Base-by-base conservation (phyloP, 371 early-diverging fungal genomes). In the Dichotomocladium elegans region DNA sequence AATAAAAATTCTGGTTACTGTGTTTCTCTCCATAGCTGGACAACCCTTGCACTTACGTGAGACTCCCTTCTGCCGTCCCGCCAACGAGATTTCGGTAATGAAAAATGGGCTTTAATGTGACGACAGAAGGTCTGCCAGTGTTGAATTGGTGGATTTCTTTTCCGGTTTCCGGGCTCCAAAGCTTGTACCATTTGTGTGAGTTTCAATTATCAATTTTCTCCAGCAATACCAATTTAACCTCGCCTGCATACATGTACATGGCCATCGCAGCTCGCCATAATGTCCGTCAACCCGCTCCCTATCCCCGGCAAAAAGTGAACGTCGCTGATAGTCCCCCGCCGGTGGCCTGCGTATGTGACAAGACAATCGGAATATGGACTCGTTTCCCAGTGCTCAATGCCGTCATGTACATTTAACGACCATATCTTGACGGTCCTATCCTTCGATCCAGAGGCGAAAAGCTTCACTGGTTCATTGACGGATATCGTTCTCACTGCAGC, bases 371-470 rank as follows among this genome's bases (percentile, higher is more conserved):
- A 79, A 40, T 68, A 81, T 1, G 83, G 74, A 47, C 77, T 69
- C 0, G 60, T 69, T 30, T 75, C 74, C 58, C 80, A 79, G 29
- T 79, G 70, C 40, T 85, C 86, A 37, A 85, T 82, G 0, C 79
- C 79, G 15, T 74, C 68, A 52, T 82, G 82, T 1, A 81, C 75
- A 58, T 85, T 81, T 41, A 87, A 53, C 3, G 85, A 82, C 87
- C 87, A 87, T n/a, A 85, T 55, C 44, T 84, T 85, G 12, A 85
- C 83, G 0, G 82, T 85, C n/a, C 81, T 65, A 47, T 87, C 87
- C 25, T 72, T 64, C 10, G 85, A 84, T 6, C 85, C 87, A 1
- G 87, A 84, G 0, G 80, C 85, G 47, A 87, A 76, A 0, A 76
- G 41, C 10, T 83, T 73, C 9, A 64, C 63, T 3, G 82, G 74